These are phyloP conservation scores for Thelonectria discophora DNA, from an alignment of 2,329 filamentous ascomycete species.

Conservation along the genomic window DNA sequence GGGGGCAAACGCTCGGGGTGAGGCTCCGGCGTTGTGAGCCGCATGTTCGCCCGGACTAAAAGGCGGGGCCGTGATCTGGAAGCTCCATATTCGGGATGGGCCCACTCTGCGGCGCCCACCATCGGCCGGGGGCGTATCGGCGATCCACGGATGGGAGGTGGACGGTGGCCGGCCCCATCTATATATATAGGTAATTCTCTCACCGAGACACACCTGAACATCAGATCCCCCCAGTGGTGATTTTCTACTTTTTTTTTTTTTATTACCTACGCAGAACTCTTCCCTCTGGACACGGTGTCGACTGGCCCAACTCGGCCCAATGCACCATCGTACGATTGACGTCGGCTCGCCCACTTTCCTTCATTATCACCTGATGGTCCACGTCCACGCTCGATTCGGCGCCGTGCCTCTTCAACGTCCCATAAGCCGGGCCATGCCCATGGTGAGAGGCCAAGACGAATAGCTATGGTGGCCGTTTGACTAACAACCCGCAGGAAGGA, in stretches of 20 bases:
- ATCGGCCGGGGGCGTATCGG: conserved; percentile 9
- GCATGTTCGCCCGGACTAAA: conserved; percentile 12
- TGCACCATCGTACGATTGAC: conserved; percentile 27
- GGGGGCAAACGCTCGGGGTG: not conserved
- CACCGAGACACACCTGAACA: not conserved
- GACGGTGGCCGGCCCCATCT: not conserved
- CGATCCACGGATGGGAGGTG: not conserved
- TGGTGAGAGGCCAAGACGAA: conserved; percentile 6
- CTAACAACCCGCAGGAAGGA: conserved; percentile 12
- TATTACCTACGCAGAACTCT: not conserved
- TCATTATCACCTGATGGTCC: conserved; percentile 26
- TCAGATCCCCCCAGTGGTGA: not conserved
- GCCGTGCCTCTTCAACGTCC: conserved; percentile 1
- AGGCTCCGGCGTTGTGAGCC: conserved; percentile 14
- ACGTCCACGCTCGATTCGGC: conserved; percentile 4
- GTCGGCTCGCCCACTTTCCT: conserved; percentile 21
- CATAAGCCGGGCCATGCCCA: conserved; percentile 16
- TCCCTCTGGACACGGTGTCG: conserved; percentile 21
- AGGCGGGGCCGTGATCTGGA: conserved; percentile 18
- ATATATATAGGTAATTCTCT: not conserved
- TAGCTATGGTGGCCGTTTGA: not conserved
- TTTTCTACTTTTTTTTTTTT: not conserved
- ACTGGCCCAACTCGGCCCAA: conserved; percentile 3
- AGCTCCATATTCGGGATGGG: conserved; percentile 3
- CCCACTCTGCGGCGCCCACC: conserved; percentile 15